Percentiles rank a stretch among this genome's conserved stretches.
These are phyloP conservation scores for Pseudogymnoascus sp. DNA, from an alignment of 2,329 filamentous ascomycete species.

Conservation along the genomic window DNA sequence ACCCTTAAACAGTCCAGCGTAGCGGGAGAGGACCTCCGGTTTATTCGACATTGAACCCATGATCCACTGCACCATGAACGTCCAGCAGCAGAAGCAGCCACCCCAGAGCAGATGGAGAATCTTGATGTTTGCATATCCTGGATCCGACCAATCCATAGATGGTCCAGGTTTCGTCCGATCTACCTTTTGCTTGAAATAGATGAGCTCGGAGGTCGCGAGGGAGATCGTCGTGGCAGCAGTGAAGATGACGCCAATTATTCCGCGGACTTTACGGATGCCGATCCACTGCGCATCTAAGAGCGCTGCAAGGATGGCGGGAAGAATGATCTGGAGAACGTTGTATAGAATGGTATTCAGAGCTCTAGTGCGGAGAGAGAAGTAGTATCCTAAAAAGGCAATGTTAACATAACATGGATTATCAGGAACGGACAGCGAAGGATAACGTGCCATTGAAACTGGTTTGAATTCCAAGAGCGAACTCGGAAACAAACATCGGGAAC, in stretches of 20 bases:
- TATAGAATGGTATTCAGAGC: constrained; percentile 18
- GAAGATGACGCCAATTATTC: constrained; percentile 11
- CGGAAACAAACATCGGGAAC: constrained; percentile 18
- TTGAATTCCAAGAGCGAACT: constrained; percentile 15
- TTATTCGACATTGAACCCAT: constrained; percentile 19
- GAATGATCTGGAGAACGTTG: constrained; percentile 15
- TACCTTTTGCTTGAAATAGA: constrained; percentile 13
- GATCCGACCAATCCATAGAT: constrained; percentile 15
- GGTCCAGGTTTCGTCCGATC: constrained; percentile 5
- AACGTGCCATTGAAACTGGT: constrained; percentile 14
- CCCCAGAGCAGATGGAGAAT: constrained; percentile 17
- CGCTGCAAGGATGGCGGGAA: constrained; percentile 15
- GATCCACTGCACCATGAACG: constrained; percentile 16
- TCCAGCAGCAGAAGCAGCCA: constrained; percentile 15
- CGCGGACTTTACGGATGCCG: constrained; percentile 9
- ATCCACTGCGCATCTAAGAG: constrained; percentile 14
- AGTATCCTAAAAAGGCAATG: constrained; percentile 9
- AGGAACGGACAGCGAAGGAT: background rate
- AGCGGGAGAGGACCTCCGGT: constrained; percentile 14
- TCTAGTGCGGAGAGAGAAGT: constrained; percentile 19
- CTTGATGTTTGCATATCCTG: constrained; percentile 15
- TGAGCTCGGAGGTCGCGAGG: constrained; percentile 11
- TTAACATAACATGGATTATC: background rate
- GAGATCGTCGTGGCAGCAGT: constrained; percentile 14
- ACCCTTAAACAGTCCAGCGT: constrained; percentile 16